Conservation (phyloP, 2,329 filamentous ascomycete genomes). For the Cryphonectria radicalis region DNA sequence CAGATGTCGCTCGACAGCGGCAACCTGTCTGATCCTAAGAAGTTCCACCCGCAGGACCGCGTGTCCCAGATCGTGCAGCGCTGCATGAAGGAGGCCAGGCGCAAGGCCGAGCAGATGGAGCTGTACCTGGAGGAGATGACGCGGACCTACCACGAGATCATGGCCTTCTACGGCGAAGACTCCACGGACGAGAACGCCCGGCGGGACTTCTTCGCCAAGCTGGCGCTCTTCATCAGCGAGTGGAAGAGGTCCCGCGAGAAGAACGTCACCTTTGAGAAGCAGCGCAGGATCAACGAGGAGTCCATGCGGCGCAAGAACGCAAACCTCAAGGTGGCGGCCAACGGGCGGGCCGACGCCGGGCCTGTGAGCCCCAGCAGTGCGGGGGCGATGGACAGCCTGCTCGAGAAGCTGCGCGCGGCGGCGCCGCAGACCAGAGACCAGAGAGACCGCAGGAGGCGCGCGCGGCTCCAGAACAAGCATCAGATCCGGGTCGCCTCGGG, state of each 20-base stretch:
- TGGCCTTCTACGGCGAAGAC: constrained; percentile 96
- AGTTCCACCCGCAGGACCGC: constrained; percentile 96
- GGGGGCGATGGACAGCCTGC: constrained; percentile 92
- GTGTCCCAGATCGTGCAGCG: constrained; percentile 90
- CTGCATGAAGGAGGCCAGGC: constrained; percentile 92
- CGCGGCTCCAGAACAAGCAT: constrained; percentile 86
- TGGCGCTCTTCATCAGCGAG: constrained; percentile 86
- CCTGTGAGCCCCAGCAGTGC: constrained; percentile 73
- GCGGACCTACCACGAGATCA: constrained; percentile 90
- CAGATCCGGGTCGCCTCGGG: constrained; percentile 89
- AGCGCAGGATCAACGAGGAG: constrained; percentile 81
- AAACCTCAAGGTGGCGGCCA: constrained; percentile 61
- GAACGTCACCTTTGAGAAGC: constrained; percentile 84
- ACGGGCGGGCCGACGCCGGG: constrained; percentile 47
- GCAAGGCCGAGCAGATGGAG: constrained; percentile 95
- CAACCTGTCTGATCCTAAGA: constrained; percentile 94
- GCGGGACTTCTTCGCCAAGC: constrained; percentile 92
- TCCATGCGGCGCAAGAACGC: constrained; percentile 90
- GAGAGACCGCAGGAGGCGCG: constrained; percentile 83
- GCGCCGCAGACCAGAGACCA: constrained; percentile 89
- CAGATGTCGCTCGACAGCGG: constrained; percentile 90
- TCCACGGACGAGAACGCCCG: constrained; percentile 88
- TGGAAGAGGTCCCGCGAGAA: constrained; percentile 97
- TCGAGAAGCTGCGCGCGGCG: constrained; percentile 92
- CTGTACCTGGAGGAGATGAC: constrained; percentile 93